A percentile compares a stretch with the other conserved stretches of the same genome.
phyloP scores from a whole-genome alignment of 2,329 filamentous ascomycete genomes.

The Fulvia fulva region DNA sequence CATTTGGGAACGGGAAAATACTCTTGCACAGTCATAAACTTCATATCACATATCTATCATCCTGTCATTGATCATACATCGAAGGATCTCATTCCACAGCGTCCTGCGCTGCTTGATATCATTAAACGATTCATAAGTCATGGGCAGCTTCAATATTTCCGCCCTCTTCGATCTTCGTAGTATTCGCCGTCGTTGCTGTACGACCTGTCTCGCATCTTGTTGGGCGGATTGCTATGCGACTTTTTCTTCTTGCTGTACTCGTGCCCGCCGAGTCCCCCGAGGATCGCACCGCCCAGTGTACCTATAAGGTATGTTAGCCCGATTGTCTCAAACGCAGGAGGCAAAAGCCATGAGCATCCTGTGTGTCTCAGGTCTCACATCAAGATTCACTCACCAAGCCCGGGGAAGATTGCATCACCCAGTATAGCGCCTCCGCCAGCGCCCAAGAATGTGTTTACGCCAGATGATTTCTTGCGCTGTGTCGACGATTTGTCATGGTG shows the following conservation, averaged over 20 bases:
- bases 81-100: not conserved
- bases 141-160: slow-evolving; percentile 17
- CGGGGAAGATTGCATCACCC: slow-evolving; percentile 44
- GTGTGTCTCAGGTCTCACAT: no score
- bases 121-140: slow-evolving; percentile 1
- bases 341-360: no score
- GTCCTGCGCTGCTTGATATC: slow-evolving; percentile 12
- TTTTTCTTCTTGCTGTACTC: slow-evolving; percentile 37
- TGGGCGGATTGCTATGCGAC: slow-evolving; percentile 19
- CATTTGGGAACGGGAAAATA: not conserved
- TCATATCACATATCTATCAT: not conserved
- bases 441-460: slow-evolving; percentile 41
- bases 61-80: not conserved
- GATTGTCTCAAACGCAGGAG: no score
- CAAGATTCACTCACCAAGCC: slow-evolving; percentile 28
- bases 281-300: slow-evolving; percentile 36
- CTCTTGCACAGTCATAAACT: not conserved
- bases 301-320: slow-evolving; percentile 19
- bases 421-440: slow-evolving; percentile 43
- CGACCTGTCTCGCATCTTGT: slow-evolving; percentile 9
- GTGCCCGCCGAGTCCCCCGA: slow-evolving; percentile 42
- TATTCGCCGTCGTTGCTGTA: slow-evolving; percentile 19
- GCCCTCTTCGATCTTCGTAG: slow-evolving; percentile 20
- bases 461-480: slow-evolving; percentile 22
- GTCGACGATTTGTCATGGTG: slow-evolving; percentile 16